phyloP scores from a whole-genome alignment of 768 basidiomycete species.

The Auricularia sp. region DNA sequence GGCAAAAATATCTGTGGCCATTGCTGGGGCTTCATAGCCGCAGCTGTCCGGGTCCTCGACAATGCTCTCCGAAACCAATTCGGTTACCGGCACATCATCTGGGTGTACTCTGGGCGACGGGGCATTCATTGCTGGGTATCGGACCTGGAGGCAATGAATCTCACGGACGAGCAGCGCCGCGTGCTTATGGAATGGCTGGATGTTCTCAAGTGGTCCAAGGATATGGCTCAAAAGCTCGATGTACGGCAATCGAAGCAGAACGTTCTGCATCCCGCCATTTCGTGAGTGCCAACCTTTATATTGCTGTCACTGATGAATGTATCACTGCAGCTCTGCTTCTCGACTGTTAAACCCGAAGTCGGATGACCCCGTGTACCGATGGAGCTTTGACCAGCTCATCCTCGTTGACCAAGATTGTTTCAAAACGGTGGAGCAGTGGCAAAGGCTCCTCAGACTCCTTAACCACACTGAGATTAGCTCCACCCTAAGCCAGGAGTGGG shows the following conservation, averaged over 20 bases:
- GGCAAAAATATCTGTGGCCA: conserved; percentile 81
- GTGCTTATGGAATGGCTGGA: conserved; percentile 82
- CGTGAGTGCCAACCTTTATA: conserved; percentile 32
- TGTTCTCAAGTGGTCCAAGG: conserved; percentile 70
- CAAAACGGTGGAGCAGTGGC: conserved; percentile 54
- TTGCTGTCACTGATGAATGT: no score
- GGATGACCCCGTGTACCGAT: conserved; percentile 17
- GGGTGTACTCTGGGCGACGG: conserved; percentile 98
- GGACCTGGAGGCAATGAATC: conserved; percentile 73
- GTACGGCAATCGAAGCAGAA: conserved; percentile 34
- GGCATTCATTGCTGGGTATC: conserved; percentile 98
- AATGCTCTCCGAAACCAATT: conserved; percentile 74
- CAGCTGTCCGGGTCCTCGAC: conserved; percentile 84
- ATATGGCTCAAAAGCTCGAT: conserved; percentile 74
- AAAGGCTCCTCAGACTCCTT: conserved; percentile 61
- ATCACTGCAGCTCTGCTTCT: neutral
- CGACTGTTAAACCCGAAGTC: neutral
- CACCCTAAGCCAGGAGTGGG: conserved; percentile 50
- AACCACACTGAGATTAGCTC: conserved; percentile 48
- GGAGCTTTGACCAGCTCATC: conserved; percentile 55
- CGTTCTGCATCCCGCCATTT: conserved; percentile 61
- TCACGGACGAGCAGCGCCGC: conserved; percentile 86
- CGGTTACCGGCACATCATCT: conserved; percentile 80
- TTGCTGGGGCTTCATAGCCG: conserved; percentile 93
- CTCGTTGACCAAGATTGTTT: conserved; percentile 83